A percentile compares a stretch with the other conserved stretches of the same genome.
These are phyloP conservation scores for Colletotrichum eremochloae DNA, from an alignment of 2,329 filamentous ascomycete species.

Conservation along the genomic window DNA sequence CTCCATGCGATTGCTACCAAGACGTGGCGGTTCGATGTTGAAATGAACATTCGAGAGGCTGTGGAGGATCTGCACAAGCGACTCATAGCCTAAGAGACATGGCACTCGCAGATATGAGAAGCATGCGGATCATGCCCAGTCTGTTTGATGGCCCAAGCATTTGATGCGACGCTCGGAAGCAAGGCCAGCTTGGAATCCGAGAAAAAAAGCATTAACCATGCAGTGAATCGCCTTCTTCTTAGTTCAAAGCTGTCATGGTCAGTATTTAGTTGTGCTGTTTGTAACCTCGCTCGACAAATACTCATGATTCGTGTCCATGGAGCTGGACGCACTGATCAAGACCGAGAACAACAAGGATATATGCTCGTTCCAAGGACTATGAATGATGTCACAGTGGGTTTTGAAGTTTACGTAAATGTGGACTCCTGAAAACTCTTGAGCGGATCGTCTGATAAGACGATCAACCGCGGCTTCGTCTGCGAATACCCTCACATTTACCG, in stretches of 20 bases:
- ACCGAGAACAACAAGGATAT: constrained; percentile 1
- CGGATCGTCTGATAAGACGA: constrained; percentile 21
- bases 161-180: background rate
- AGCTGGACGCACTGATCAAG: constrained; percentile 1
- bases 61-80: constrained; percentile 1
- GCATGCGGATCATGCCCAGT: too few relatives aligned
- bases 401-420: constrained; percentile 32
- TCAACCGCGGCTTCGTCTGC: background rate
- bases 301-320: background rate
- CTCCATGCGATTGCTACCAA: background rate
- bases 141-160: background rate
- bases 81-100: background rate
- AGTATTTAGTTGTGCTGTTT: background rate
- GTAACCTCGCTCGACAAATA: background rate
- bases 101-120: background rate
- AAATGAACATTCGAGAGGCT: background rate
- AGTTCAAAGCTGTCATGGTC: too few relatives aligned
- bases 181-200: background rate
- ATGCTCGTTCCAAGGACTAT: constrained; percentile 11
- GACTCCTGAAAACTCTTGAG: constrained; percentile 32
- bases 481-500: constrained; percentile 18
- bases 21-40: background rate
- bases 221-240: too few relatives aligned
- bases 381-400: constrained; percentile 35
- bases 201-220: background rate